Percentiles rank a stretch among this genome's conserved stretches.
Evolutionary conservation across 345 rosid genomes (phyloP).

Genomic region (Toxicodendron radicans): DNA sequence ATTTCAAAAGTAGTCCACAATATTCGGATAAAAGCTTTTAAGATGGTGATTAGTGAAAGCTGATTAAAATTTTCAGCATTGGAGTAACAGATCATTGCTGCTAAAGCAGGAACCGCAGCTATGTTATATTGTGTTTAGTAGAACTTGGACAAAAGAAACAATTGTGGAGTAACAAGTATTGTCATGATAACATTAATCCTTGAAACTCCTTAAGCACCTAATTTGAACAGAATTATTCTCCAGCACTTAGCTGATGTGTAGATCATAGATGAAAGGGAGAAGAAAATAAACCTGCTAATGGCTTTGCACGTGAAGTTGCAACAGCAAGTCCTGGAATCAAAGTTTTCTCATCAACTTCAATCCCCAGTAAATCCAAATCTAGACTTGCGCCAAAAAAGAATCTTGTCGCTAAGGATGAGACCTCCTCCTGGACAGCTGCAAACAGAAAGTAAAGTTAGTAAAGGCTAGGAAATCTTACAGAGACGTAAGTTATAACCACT

Average conservation of each 20-base stretch:
- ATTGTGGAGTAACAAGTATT: background rate
- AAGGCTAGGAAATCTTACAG: background rate
- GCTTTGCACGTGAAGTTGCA: conserved; percentile 85
- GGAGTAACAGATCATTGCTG: background rate
- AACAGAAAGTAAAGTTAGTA: conserved; percentile 18
- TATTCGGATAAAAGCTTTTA: too few species aligned
- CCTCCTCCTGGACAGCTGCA: conserved; percentile 73
- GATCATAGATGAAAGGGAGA: conserved; percentile 13
- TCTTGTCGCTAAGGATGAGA: conserved; percentile 53
- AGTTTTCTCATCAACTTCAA: conserved; percentile 69
- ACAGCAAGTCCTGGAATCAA: conserved; percentile 93
- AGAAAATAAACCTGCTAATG: conserved; percentile 64
- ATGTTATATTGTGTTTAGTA: background rate
- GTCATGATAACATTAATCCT: background rate
- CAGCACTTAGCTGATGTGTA: background rate
- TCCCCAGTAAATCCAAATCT: conserved; percentile 91
- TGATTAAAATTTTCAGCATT: too few species aligned
- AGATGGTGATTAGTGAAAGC: too few species aligned
- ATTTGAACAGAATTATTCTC: background rate
- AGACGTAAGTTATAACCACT: background rate
- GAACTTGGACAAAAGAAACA: background rate
- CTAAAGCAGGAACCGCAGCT: background rate
- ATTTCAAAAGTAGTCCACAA: too few species aligned
- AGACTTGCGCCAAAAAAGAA: conserved; percentile 75
- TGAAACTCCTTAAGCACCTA: background rate